These are phyloP conservation scores for Osmanthus fragrans DNA, from an alignment of 257 asterid genomes.

Conservation along the genomic window DNA sequence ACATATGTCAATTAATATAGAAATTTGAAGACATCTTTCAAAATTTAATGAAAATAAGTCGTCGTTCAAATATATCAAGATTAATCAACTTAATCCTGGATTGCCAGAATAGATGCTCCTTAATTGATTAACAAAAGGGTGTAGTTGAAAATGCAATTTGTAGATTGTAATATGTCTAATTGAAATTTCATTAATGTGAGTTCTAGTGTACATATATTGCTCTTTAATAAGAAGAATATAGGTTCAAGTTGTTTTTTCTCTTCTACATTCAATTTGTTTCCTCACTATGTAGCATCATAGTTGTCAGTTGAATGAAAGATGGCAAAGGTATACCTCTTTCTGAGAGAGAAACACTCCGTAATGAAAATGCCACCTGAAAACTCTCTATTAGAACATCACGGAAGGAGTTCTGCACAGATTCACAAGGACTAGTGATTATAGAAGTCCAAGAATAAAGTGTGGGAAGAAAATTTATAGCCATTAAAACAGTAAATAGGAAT, in stretches of 20 bases:
- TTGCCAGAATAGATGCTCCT: too few relatives aligned
- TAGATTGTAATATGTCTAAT: neutral
- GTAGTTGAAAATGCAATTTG: neutral
- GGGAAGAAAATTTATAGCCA: neutral
- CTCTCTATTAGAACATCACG: slow-evolving; percentile 74
- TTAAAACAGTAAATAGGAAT: neutral
- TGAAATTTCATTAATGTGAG: neutral
- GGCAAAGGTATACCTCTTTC: slow-evolving; percentile 54
- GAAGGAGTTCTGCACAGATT: slow-evolving; percentile 59
- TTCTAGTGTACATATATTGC: neutral
- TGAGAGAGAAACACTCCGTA: slow-evolving; percentile 56
- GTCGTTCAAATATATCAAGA: neutral
- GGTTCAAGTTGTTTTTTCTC: neutral
- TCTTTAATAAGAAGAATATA: too few relatives aligned
- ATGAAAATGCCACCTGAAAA: slow-evolving; percentile 85
- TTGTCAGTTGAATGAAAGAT: neutral
- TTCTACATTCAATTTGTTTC: neutral
- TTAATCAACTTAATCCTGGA: neutral
- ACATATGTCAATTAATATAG: neutral
- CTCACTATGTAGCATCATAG: neutral
- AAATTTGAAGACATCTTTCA: neutral
- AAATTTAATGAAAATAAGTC: neutral
- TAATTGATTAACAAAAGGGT: neutral
- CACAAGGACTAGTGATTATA: slow-evolving; percentile 3
- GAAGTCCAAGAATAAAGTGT: neutral